Evolutionary conservation across 441 rosid genomes (phyloP), one percentile per base, ranked within the genome.

Genomic region (Mallotus japonicus): DNA sequence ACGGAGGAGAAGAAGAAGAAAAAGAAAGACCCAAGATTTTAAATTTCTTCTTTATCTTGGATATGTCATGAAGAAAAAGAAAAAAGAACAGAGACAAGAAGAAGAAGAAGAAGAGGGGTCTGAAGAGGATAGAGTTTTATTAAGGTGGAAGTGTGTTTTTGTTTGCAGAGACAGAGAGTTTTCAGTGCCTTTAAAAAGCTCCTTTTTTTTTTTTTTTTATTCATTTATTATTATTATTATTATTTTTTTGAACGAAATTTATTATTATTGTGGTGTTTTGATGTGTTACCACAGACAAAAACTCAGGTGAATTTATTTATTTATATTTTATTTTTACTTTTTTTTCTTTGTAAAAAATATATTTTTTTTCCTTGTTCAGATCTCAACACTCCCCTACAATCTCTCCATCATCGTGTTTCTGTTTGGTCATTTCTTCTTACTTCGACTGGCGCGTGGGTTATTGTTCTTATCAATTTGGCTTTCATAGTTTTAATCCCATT

Each of bases 221-320:
- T 28, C 9, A 44, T 44, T 60, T 60, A 37, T 37, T 5, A 37
- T 37, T 37, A 4, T 37, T 37, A 37, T 37, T 37, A 4, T 37
- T 37, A 37, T n/a, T n/a, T n/a, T n/a, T n/a, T n/a, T n/a, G n/a
- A n/a, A n/a, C 37, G 37, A 32, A 32, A 32, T 32, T 37, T 37
- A 4, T 37, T 37, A 37, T 37, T 37, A 4, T 37, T 37, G 5
- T 37, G 5, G 40, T 37, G 40, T 37, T 37, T 37, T 37, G 40
- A 37, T 37, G 40, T 37, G 40, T 37, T 37, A 37, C 40, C 60
- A 67, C 49, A 56, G 79, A 74, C 85, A 80, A 81, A 24, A 32
- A 37, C 44, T 82, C 87, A 76, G 85, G 82, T 80, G 85, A 76
- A 49, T 46, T 68, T 75, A 14, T 10, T 76, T 46, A 6, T 6